Evolutionary conservation across 2,329 filamentous ascomycete genomes (phyloP).

Genomic region (Aspergillus felis): DNA sequence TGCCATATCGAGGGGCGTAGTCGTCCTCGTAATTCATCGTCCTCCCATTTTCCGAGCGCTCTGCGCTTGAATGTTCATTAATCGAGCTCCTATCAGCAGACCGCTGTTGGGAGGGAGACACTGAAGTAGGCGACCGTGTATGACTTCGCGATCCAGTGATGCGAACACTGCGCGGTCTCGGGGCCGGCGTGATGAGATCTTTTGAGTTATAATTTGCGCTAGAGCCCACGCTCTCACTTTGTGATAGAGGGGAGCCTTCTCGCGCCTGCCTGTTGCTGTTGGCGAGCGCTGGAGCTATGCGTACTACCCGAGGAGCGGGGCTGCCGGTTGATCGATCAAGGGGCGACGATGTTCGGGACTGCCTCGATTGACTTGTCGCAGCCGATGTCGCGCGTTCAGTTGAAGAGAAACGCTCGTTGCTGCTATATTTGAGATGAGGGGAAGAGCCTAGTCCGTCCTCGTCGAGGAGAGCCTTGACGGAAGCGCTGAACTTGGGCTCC

Average conservation of each 20-base stretch:
- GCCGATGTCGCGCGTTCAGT: slow-evolving; percentile 23
- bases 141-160: slow-evolving; percentile 40
- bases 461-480: slow-evolving; percentile 78
- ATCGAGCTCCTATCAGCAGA: slow-evolving; percentile 26
- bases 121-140: slow-evolving; percentile 38
- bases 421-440: slow-evolving; percentile 37
- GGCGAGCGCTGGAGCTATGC: slow-evolving; percentile 33
- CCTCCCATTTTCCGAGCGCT: slow-evolving; percentile 31
- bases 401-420: slow-evolving; percentile 19
- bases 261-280: slow-evolving; percentile 28
- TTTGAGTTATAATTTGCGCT: slow-evolving; percentile 23
- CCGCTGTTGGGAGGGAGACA: slow-evolving; percentile 33
- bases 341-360: slow-evolving; percentile 35
- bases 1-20: slow-evolving; percentile 26
- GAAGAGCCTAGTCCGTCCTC: slow-evolving; percentile 49
- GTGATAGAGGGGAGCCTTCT: slow-evolving; percentile 38
- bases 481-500: slow-evolving; percentile 84
- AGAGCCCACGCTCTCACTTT: slow-evolving; percentile 28
- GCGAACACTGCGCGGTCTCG: slow-evolving; percentile 41
- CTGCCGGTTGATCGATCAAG: slow-evolving; percentile 38
- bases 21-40: slow-evolving; percentile 33
- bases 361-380: slow-evolving; percentile 28
- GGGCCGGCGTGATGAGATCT: slow-evolving; percentile 46
- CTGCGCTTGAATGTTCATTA: slow-evolving; percentile 31
- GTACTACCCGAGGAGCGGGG: slow-evolving; percentile 40